Conservation (phyloP, 306 rosid species). For the Casuarina glauca region DNA sequence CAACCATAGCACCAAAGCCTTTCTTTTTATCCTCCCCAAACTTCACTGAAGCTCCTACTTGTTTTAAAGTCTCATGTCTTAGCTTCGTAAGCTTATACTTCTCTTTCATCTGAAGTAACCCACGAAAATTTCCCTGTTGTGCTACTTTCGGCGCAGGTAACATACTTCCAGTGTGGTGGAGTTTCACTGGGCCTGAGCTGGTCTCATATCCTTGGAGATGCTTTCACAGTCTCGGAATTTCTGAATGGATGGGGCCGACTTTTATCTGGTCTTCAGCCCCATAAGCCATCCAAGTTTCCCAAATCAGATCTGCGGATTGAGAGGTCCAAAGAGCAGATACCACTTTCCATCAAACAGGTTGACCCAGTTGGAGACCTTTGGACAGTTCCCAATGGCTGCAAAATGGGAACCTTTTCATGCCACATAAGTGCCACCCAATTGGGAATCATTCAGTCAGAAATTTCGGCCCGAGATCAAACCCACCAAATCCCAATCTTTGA, state of each 20-base stretch:
- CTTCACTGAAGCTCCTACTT: no score
- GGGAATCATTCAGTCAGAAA: slow-evolving; percentile 36
- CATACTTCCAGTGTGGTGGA: slow-evolving; percentile 71
- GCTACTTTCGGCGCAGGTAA: slow-evolving; percentile 38
- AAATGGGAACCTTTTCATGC: slow-evolving; percentile 74
- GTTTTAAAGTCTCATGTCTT: no score
- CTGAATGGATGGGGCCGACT: slow-evolving; percentile 40
- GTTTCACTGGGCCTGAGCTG: slow-evolving; percentile 76
- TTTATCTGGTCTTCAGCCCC: slow-evolving; percentile 17
- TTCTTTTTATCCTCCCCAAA: no score
- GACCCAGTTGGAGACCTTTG: slow-evolving; percentile 85
- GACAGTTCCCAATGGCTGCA: slow-evolving; percentile 49
- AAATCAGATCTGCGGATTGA: slow-evolving; percentile 4
- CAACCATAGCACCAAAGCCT: no score
- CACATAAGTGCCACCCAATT: slow-evolving; percentile 47
- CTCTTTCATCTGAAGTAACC: no score
- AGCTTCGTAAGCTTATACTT: no score
- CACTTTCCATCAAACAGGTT: slow-evolving; percentile 42
- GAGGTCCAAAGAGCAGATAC: slow-evolving; percentile 13
- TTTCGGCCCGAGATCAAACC: slow-evolving; percentile 33
- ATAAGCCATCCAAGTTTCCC: slow-evolving; percentile 24
- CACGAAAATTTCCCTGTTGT: no score
- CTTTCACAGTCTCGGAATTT: slow-evolving; percentile 49
- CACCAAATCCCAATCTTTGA: slow-evolving; percentile 58
- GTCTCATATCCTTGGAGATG: slow-evolving; percentile 80